Base-by-base conservation (phyloP, 441 rosid species). In the Aquilaria agallochum region DNA sequence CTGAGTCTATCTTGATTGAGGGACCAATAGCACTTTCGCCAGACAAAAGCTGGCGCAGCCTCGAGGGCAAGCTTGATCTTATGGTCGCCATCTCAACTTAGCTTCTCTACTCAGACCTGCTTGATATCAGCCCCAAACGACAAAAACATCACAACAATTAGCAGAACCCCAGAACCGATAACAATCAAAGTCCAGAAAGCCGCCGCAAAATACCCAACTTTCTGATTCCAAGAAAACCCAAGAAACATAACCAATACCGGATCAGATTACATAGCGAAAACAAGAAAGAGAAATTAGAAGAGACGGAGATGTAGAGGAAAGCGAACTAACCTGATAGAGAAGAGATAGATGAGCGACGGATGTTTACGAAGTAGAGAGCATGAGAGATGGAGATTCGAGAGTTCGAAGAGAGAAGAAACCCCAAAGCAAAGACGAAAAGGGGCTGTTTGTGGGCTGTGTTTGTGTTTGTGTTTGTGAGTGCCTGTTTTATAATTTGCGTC, bases 11-110 rank as follows among this genome's bases (percentile, higher is more conserved):
- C 71, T 86, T 83, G 60, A 88, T 71, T 59, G 97, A 89, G 30
- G 98, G 93, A 9, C 92, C 90, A 62, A 85, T 70, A 42, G 88
- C 71, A 53, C 83, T 87, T 66, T 95, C 99, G 27, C 97, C 99
- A 62, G 96, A 85, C 58, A 95, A 69, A 64, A 92, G 97, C 75
- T 87, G 98, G 67, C 98, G 89, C 56, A 92, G 80, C 72, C 99
- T 81, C 54, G 96, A 87, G 60, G 97, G 99, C 85, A 95, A 79
- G 78, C 84, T 85, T 77, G 98, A 83, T 80, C 99, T 83, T 73
- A 76, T 72, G 65, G 88, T 71, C 62, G 96, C 83, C 99, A 94
- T 94, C 80, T 68, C 78, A 63, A 69, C 75, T 62, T 75, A 66
- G 59, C 76, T 73, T 58, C 70, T 71, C 75, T 71, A 70, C 81